Base-by-base conservation (phyloP, 192 early-diverging fungal genomes). In the Entomortierella chlamydospora region DNA sequence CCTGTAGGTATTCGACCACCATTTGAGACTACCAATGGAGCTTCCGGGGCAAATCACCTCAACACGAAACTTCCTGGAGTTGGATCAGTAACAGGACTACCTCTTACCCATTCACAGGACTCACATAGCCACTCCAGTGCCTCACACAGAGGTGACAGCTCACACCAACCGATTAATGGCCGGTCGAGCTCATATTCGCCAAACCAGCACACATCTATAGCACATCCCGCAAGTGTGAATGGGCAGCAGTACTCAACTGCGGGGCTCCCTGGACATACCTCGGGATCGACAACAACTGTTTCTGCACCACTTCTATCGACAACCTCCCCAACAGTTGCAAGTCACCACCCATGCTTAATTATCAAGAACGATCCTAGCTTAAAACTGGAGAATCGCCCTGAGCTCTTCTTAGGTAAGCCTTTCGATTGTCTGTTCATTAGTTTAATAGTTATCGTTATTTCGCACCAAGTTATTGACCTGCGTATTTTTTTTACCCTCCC, bases 341-440 rank as follows among this genome's bases (percentile, higher is more conserved):
- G 47, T 59, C 47, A 58, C 26, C 53, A 61, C 17, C 79, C 79
- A 49, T 64, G 68, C 3, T 20, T 84, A 18, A 70, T 84, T 39
- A 73, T 84, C 39, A 63, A 81, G 22, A 81, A 81, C 23, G 79
- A 83, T 17, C 65, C 67, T 0, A 58, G 49, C 20, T 55, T 81
- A n/a, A 81, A 73, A 33, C 58, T 81, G 83, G 57, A 73, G 4
- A 69, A 56, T 12, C 43, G 50, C 10, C 57, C 73, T 28, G 79
- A 84, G 22, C 17, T 42, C 0, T 72, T 73, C 53, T 26, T 84
- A 26, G 83, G 82, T 83, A 68, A 13, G 23, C 8, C 17, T 54
- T 28, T 6, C 22, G 7, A 12, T 51, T 29, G 1, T 9, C 37
- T 28, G 47, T 22, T 17, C 17, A 50, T 15, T 26, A 28, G 26